phyloP scores from a whole-genome alignment of 2,329 filamentous ascomycete genomes.

The Phaeosphaeriaceae sp. region DNA sequence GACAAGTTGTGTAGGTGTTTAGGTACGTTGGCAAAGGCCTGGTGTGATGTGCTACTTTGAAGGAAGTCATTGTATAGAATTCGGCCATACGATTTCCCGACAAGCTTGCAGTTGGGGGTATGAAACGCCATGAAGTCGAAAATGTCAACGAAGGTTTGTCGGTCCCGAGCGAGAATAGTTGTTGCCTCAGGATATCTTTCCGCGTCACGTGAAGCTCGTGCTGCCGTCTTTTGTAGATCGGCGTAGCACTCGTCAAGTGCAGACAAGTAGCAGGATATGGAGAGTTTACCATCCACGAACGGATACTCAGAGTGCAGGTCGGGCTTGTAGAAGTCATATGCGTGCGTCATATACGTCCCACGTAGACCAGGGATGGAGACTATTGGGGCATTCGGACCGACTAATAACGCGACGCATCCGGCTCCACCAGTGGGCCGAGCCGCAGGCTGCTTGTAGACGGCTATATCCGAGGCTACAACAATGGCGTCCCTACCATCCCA shows the following conservation, averaged over 20 bases:
- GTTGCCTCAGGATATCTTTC: conserved; percentile 48
- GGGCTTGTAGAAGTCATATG: conserved; percentile 63
- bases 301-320: conserved; percentile 62
- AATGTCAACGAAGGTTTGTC: conserved; percentile 57
- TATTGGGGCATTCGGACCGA: conserved; percentile 58
- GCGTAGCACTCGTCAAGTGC: conserved; percentile 60
- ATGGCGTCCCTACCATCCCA: conserved; percentile 61
- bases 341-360: conserved; percentile 59
- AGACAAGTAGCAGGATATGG: conserved; percentile 60
- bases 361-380: conserved; percentile 58
- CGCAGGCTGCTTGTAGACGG: conserved; percentile 61
- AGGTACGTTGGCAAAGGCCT: conserved; percentile 58
- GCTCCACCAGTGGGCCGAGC: conserved; percentile 60
- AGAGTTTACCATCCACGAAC: conserved; percentile 60
- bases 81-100: conserved; percentile 61
- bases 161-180: conserved; percentile 44
- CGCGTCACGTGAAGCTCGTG: conserved; percentile 53
- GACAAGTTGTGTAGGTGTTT: conserved; percentile 55
- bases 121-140: conserved; percentile 64
- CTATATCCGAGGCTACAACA: conserved; percentile 61
- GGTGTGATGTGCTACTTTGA: conserved; percentile 53
- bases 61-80: conserved; percentile 61
- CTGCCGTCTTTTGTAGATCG: conserved; percentile 59
- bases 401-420: conserved; percentile 61
- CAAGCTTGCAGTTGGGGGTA: conserved; percentile 61